Percentiles rank a stretch among this genome's conserved stretches.
Evolutionary conservation across 2,329 filamentous ascomycete genomes (phyloP).

Genomic region (Stemphylium lycopersici): DNA sequence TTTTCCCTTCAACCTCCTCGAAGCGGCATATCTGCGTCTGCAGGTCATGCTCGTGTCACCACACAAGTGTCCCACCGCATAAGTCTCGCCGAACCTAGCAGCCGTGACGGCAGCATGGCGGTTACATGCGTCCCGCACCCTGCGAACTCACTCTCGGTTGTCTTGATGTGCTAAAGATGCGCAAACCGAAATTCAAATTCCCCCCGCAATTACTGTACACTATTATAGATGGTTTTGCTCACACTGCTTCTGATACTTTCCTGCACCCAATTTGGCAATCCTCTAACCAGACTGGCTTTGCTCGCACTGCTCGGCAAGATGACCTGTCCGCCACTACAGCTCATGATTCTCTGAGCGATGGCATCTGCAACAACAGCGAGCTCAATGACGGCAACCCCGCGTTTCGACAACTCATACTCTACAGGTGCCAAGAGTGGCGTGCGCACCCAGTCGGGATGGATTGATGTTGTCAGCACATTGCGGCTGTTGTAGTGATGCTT

Average conservation of each 20-base stretch:
- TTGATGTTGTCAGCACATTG: constrained; percentile 50
- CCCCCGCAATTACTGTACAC: constrained; percentile 4
- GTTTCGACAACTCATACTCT: constrained; percentile 39
- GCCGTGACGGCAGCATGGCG: not conserved
- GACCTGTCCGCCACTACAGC: constrained; percentile 49
- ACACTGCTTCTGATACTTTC: constrained; percentile 41
- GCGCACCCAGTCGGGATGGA: constrained; percentile 52
- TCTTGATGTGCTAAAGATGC: no score
- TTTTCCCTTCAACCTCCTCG: constrained; percentile 16
- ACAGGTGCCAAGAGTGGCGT: constrained; percentile 49
- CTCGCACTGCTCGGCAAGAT: constrained; percentile 39
- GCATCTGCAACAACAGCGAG: constrained; percentile 49
- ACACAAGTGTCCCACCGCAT: constrained; percentile 3
- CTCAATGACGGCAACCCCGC: constrained; percentile 44
- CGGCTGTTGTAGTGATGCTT: constrained; percentile 48
- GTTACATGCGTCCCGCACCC: not conserved
- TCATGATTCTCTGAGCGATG: constrained; percentile 50
- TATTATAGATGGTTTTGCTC: constrained; percentile 24
- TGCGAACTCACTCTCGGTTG: not conserved
- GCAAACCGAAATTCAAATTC: not conserved
- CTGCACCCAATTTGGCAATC: constrained; percentile 57
- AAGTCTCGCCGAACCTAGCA: constrained; percentile 6
- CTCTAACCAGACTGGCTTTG: constrained; percentile 47
- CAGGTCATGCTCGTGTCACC: constrained; percentile 8
- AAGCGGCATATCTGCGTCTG: constrained; percentile 11